Conservation (phyloP, 495 filamentous ascomycete genomes). For the Penicillium nucicola region DNA sequence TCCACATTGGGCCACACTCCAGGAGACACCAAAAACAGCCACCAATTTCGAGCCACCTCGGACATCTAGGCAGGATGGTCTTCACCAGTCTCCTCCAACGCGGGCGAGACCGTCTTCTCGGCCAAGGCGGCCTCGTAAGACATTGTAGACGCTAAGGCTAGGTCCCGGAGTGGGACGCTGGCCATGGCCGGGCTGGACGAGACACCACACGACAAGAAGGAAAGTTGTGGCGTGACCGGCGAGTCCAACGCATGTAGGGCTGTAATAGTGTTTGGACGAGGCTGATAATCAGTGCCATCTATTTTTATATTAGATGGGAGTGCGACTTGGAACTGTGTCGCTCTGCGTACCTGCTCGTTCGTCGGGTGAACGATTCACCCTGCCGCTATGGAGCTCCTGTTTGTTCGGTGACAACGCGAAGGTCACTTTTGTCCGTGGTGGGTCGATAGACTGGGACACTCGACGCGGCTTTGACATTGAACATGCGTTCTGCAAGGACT, state of each 20-base stretch:
- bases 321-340: not conserved
- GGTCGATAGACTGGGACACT: not conserved
- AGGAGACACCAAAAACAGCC: not conserved
- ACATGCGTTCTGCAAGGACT: not conserved
- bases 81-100: not conserved
- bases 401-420: slow-evolving; percentile 7
- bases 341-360: slow-evolving; percentile 10
- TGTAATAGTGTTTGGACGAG: slow-evolving; percentile 1
- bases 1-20: too few species aligned
- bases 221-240: slow-evolving; percentile 4
- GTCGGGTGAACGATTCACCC: not conserved
- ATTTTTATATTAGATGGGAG: too few species aligned
- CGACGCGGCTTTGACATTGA: not conserved
- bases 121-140: slow-evolving; percentile 24
- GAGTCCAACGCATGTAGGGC: slow-evolving; percentile 5
- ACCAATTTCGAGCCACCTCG: not conserved
- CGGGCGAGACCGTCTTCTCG: slow-evolving; percentile 4
- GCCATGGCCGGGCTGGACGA: slow-evolving; percentile 12
- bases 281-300: slow-evolving; percentile 10
- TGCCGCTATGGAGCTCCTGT: not conserved
- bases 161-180: slow-evolving; percentile 17
- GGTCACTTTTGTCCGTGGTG: slow-evolving; percentile 1
- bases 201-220: slow-evolving; percentile 12
- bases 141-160: slow-evolving; percentile 18
- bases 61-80: slow-evolving; percentile 1